phyloP scores from a whole-genome alignment of 495 filamentous ascomycete species.

The Pyrenula massariospora region DNA sequence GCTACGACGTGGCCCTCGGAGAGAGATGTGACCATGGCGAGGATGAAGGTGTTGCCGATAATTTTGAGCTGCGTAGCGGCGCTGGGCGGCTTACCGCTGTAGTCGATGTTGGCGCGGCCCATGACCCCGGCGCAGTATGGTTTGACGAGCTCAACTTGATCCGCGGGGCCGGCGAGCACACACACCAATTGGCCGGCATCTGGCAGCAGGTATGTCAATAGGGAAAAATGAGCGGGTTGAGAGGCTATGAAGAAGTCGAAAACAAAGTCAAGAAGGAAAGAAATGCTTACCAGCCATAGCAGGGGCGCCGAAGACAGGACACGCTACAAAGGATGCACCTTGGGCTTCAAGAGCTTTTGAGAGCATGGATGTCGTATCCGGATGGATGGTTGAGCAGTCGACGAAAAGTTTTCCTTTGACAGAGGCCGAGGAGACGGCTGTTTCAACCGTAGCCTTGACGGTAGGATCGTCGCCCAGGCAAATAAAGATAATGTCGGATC shows the following conservation, averaged over 20 bases:
- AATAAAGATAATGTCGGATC: constrained; percentile 70
- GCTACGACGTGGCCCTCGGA: constrained; percentile 66
- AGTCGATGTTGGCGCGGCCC: constrained; percentile 54
- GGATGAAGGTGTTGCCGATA: constrained; percentile 76
- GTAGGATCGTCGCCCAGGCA: constrained; percentile 73
- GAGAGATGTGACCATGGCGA: constrained; percentile 71
- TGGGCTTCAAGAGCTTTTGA: constrained; percentile 40
- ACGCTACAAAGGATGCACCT: constrained; percentile 65
- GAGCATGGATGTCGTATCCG: constrained; percentile 60
- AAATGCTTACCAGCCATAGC: constrained; percentile 44
- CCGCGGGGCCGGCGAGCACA: constrained; percentile 59
- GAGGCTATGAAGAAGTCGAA: too few relatives aligned
- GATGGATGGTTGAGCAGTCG: constrained; percentile 82
- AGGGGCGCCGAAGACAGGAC: constrained; percentile 74
- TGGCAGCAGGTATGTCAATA: not conserved
- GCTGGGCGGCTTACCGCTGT: constrained; percentile 41
- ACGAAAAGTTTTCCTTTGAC: constrained; percentile 62
- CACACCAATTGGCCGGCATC: constrained; percentile 60
- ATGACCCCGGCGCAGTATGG: constrained; percentile 76
- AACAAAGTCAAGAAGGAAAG: not conserved
- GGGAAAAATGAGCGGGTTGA: not conserved
- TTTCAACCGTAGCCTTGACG: constrained; percentile 38
- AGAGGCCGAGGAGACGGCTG: constrained; percentile 24
- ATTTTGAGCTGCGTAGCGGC: constrained; percentile 61
- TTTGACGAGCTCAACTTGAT: constrained; percentile 47